A percentile compares a stretch with the other conserved stretches of the same genome.
Conservation (phyloP, 116 monocot species). For the Phalaenopsis hybrid region DNA sequence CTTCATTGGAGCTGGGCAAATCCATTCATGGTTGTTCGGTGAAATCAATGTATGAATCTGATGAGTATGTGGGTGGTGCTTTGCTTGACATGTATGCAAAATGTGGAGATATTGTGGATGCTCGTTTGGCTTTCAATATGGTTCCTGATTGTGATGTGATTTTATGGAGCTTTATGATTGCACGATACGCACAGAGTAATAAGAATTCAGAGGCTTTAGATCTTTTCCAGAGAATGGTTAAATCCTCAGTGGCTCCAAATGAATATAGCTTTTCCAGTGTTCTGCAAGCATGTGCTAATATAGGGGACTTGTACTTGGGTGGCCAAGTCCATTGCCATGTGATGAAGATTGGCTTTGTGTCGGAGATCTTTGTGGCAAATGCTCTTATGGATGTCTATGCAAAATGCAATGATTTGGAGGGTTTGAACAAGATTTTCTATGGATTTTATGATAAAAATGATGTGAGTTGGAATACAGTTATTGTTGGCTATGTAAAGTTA, state of each 20-base stretch:
- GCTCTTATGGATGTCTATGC: slow-evolving; percentile 77
- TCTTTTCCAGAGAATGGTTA: slow-evolving; percentile 48
- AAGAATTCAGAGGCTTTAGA: slow-evolving; percentile 51
- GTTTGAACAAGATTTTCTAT: slow-evolving; percentile 39
- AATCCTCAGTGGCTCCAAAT: slow-evolving; percentile 51
- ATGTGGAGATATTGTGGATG: slow-evolving; percentile 67
- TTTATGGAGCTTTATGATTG: slow-evolving; percentile 80
- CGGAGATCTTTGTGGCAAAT: slow-evolving; percentile 66
- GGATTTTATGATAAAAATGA: slow-evolving; percentile 45
- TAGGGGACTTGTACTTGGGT: slow-evolving; percentile 31
- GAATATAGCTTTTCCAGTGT: slow-evolving; percentile 73
- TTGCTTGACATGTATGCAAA: slow-evolving; percentile 86
- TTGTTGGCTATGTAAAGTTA: slow-evolving; percentile 59
- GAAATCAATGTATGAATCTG: slow-evolving; percentile 39
- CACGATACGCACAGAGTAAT: slow-evolving; percentile 57
- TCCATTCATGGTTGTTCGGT: slow-evolving; percentile 52
- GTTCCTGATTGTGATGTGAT: slow-evolving; percentile 40
- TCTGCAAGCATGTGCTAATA: slow-evolving; percentile 67
- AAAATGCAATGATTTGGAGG: slow-evolving; percentile 53
- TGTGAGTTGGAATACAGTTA: slow-evolving; percentile 76
- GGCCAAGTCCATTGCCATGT: slow-evolving; percentile 56
- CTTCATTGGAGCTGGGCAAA: slow-evolving; percentile 39
- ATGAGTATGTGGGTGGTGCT: slow-evolving; percentile 56
- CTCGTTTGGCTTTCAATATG: slow-evolving; percentile 44
- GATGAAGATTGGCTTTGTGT: slow-evolving; percentile 50